Evolutionary conservation across 108 stramenopile genomes (phyloP), one percentile per base, ranked within the genome.

Genomic region (Epithemia pelagica): DNA sequence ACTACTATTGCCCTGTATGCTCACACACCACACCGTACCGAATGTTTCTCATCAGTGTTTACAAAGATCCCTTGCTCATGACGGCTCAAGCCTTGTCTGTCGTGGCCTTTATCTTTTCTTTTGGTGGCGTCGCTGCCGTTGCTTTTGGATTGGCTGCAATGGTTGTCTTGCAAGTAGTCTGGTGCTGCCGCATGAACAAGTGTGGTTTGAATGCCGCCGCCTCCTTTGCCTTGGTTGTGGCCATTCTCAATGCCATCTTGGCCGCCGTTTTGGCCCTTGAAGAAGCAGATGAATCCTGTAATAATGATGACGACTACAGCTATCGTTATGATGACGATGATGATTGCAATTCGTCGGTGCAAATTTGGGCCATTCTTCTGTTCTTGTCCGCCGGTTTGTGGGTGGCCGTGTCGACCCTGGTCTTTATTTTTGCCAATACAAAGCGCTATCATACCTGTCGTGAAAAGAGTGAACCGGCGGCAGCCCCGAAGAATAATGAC

Each of bases 151-250:
- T 46, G 37, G 37, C 37, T 15, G 5, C 10, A 5, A 46, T 46
- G 37, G 15, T 46, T 46, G 37, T 46, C 15, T 15, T 46, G 37
- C 37, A 46, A 15, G 37, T 46, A 5, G 37, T 46, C 15, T 46
- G 37, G 37, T 46, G 37, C 37, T 46, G 37, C 37, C 37, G 37
- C 37, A 46, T 46, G 37, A 46, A 46, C 37, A 46, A 46, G 37
- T 46, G 37, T 15, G 37, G 37, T 5, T 46, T 46, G 37, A 46
- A 46, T 15, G 37, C 15, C 37, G 37, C 15, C 10, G 37, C 37
- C 5, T 10, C 15, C 37, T 10, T 46, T 46, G 37, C 5, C 37
- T 5, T 46, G 15, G 15, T 46, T 46, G 37, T 46, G 37, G 37
- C 37, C 10, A 46, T 46, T 46, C 5, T 46, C 5, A 46, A 10